Evolutionary conservation across 2,329 filamentous ascomycete genomes (phyloP).

Genomic region (Monilinia fructicola): DNA sequence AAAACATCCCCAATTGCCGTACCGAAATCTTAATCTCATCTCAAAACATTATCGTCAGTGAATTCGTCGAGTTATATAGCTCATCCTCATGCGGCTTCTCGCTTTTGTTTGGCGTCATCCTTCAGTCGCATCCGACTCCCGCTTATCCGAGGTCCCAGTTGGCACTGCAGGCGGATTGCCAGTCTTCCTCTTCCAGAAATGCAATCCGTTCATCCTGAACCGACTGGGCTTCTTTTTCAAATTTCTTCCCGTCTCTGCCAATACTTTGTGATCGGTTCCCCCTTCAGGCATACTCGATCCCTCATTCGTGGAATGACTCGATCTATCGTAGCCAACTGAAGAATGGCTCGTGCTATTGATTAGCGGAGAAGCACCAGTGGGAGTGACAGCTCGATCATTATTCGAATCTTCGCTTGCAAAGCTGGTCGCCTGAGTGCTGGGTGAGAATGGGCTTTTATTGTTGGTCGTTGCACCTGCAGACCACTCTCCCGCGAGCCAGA

Average conservation of each 20-base stretch:
- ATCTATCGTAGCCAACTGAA: constrained; percentile 20
- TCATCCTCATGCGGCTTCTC: constrained; percentile 12
- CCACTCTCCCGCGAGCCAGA: constrained; percentile 59
- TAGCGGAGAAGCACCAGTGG: constrained; percentile 29
- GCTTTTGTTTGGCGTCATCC: constrained; percentile 6
- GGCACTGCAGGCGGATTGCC: constrained; percentile 34
- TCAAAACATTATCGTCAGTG: constrained; percentile 25
- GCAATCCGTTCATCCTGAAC: constrained; percentile 56
- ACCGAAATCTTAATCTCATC: constrained; percentile 24
- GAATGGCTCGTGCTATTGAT: constrained; percentile 37
- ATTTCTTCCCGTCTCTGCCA: constrained; percentile 49
- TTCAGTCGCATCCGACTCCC: constrained; percentile 16
- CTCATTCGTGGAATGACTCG: constrained; percentile 23
- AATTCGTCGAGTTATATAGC: constrained; percentile 15
- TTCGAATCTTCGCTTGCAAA: constrained; percentile 54
- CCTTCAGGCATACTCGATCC: constrained; percentile 21
- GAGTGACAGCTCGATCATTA: constrained; percentile 26
- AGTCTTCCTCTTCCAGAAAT: constrained; percentile 41
- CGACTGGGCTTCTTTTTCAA: constrained; percentile 63
- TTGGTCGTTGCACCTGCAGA: constrained; percentile 62
- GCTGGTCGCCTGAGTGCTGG: constrained; percentile 65
- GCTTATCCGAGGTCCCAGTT: constrained; percentile 17
- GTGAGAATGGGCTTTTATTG: constrained; percentile 62
- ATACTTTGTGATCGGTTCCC: constrained; percentile 38
- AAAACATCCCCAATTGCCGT: constrained; percentile 20